Percentiles rank a stretch among this genome's conserved stretches.
These are phyloP conservation scores for Amanita inopinata DNA, from an alignment of 768 basidiomycete species.

Conservation along the genomic window DNA sequence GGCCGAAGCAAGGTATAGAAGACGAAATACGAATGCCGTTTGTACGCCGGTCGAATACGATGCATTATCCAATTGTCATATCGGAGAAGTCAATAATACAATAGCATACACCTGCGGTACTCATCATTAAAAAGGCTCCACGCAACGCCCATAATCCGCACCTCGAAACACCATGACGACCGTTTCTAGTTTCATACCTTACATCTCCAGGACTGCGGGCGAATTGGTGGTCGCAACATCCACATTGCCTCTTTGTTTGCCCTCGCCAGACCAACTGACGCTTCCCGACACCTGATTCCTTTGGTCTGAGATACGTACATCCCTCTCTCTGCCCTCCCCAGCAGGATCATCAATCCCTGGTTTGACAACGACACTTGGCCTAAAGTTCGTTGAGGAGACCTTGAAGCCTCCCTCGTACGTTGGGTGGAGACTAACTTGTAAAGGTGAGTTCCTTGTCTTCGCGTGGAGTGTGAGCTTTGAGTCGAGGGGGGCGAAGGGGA, in stretches of 20 bases:
- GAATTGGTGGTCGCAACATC: conserved; percentile 5
- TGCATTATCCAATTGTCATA: too few species aligned
- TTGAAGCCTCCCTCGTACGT: conserved; percentile 30
- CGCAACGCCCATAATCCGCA: too few species aligned
- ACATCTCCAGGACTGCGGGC: conserved; percentile 6
- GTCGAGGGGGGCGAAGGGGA: conserved; percentile 24
- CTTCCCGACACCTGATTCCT: conserved; percentile 1
- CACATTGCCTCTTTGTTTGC: conserved; percentile 3
- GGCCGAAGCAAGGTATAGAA: too few species aligned
- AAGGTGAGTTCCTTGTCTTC: conserved; percentile 25
- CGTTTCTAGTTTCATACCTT: too few species aligned
- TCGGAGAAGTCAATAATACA: too few species aligned
- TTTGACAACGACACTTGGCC: neutral
- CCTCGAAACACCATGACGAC: too few species aligned
- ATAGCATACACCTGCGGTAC: too few species aligned
- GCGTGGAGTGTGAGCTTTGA: conserved; percentile 21
- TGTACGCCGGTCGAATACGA: too few species aligned
- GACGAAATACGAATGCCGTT: too few species aligned
- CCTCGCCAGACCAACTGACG: conserved; percentile 10
- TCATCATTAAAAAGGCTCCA: too few species aligned
- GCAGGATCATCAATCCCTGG: conserved; percentile 7
- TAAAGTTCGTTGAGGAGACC: conserved; percentile 10
- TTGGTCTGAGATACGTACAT: neutral
- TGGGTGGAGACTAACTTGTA: conserved; percentile 21
- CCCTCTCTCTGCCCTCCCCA: conserved; percentile 5